Percentiles rank a stretch among this genome's conserved stretches.
These are phyloP conservation scores for Hyaloscypha variabilis DNA, from an alignment of 495 filamentous ascomycete genomes.

Conservation along the genomic window DNA sequence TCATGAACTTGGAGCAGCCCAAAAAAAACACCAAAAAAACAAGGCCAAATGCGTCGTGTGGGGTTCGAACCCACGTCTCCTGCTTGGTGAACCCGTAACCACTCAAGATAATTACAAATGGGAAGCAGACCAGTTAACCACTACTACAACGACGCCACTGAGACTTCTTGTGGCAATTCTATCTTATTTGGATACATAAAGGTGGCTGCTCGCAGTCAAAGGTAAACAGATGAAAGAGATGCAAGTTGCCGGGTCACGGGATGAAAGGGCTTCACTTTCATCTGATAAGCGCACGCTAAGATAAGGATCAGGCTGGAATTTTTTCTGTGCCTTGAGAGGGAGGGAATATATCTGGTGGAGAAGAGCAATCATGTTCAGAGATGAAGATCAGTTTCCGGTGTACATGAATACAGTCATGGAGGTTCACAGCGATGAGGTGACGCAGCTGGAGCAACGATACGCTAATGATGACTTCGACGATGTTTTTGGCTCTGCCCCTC, in stretches of 20 bases:
- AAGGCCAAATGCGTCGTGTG: not conserved
- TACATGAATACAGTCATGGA: not conserved
- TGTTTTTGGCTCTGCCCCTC: constrained; percentile 32
- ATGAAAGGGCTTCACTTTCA: not conserved
- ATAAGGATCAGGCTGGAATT: not conserved
- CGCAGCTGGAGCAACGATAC: not conserved
- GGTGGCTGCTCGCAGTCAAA: not conserved
- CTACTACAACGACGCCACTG: constrained; percentile 25
- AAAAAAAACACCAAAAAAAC: too few species aligned
- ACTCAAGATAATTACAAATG: constrained; percentile 9
- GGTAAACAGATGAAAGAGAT: too few species aligned
- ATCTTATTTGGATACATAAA: constrained; percentile 11
- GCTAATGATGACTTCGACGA: constrained; percentile 31
- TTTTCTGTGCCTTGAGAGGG: not conserved
- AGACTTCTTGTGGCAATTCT: not conserved
- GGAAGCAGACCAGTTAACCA: constrained; percentile 36
- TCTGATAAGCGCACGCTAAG: constrained; percentile 1
- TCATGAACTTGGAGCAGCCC: too few species aligned
- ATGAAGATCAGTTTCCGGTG: constrained; percentile 10
- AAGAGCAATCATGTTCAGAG: constrained; percentile 13
- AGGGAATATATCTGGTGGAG: not conserved
- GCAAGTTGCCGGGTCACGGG: not conserved
- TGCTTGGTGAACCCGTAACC: constrained; percentile 14
- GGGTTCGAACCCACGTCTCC: constrained; percentile 31
- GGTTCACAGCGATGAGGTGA: not conserved